Evolutionary conservation across 371 early-diverging fungal genomes (phyloP), one percentile per base, ranked within the genome.

Genomic region (Mortierella sp.): DNA sequence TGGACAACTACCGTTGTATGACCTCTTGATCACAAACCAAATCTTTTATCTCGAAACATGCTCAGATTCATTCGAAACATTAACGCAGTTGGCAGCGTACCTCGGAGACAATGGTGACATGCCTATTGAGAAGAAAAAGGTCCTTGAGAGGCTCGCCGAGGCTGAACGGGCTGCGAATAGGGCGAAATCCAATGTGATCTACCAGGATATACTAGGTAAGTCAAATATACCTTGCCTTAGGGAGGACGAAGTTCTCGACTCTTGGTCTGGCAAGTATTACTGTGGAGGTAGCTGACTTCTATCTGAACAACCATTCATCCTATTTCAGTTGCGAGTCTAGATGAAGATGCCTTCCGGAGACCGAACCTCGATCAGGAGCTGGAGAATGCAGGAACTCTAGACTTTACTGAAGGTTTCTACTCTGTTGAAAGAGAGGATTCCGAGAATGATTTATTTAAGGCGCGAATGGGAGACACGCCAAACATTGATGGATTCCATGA

Each of bases 51-150:
- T 95, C 5, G 93, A 95, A 68, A 90, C 90, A 0, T 95, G 94
- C 62, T 90, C 94, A 0, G 96, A 96, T 73, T 90, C 95, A 0
- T 88, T 93, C 66, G 89, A 92, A 71, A 90, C 93, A 0, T 68
- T 95, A 35, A 70, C 90, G 26, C 84, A 84, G 39, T 75, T 96
- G 2, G 72, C 84, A 5, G 68, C 69, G 0, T 84, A 79, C 40
- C 45, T 84, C 55, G 83, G 62, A 14, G 86, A 79, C 40, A 74
- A 80, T 62, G 75, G 68, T 3, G 74, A 76, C 20, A 72, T 76
- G 78, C 78, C 73, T 0, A 39, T 71, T 39, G 86, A 67, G 24
- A 68, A 86, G 62, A 75, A 78, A 58, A 66, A 65, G 68, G 70
- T 85, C 30, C 54, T 72, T 35, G 78, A 77, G 40, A 67, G 78